Percentiles rank a stretch among this genome's conserved stretches.
phyloP scores from a whole-genome alignment of 768 basidiomycete species.

The Scleroderma citrinum region DNA sequence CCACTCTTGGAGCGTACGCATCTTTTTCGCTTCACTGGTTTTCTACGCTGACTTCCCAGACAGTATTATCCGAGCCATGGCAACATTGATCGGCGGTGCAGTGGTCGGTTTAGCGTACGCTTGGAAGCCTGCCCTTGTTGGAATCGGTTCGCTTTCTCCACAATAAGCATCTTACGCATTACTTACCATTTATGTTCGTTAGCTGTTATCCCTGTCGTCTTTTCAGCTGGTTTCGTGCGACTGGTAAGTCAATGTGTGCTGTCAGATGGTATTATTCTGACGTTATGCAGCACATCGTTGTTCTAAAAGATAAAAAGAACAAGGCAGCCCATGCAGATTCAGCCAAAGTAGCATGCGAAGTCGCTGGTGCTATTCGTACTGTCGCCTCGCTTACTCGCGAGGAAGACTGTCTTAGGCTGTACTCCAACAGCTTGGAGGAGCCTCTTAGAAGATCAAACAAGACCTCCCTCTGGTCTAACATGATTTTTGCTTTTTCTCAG shows the following conservation, averaged over 20 bases:
- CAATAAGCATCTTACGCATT: neutral
- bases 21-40: neutral
- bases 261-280: constrained; percentile 1
- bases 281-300: constrained; percentile 62
- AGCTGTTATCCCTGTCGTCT: constrained; percentile 65
- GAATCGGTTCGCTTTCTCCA: constrained; percentile 48
- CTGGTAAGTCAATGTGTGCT: constrained; percentile 40
- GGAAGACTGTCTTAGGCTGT: constrained; percentile 56
- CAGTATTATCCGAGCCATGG: constrained; percentile 72
- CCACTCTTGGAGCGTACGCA: constrained; percentile 75
- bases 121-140: constrained; percentile 81
- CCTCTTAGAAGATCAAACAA: constrained; percentile 64
- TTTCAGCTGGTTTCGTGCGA: constrained; percentile 79
- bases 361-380: constrained; percentile 83
- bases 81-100: constrained; percentile 65
- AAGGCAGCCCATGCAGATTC: constrained; percentile 74
- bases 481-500: constrained; percentile 71
- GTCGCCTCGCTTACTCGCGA: constrained; percentile 94
- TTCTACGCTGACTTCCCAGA: constrained; percentile 45
- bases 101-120: constrained; percentile 74
- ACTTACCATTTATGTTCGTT: neutral
- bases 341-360: constrained; percentile 89
- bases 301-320: constrained; percentile 80
- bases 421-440: constrained; percentile 63
- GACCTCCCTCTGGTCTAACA: constrained; percentile 57